phyloP scores from a whole-genome alignment of 2,329 filamentous ascomycete species.

The Xylariaceae sp. region DNA sequence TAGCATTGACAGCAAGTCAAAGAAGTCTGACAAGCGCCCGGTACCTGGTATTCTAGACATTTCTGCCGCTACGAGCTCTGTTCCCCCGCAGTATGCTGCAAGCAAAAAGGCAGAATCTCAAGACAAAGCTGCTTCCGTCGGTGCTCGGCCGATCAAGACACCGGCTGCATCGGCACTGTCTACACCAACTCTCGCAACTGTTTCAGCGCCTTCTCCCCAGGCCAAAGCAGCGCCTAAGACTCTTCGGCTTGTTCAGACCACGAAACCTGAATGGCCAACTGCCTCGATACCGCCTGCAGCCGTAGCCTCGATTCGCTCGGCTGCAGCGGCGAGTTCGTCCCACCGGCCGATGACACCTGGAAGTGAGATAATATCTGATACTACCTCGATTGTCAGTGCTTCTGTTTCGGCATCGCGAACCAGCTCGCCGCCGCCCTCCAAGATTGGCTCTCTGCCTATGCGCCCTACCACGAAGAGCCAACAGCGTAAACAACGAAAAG shows the following conservation, averaged over 20 bases:
- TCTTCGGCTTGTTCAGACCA: constrained; percentile 62
- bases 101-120: constrained; percentile 29
- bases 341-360: constrained; percentile 65
- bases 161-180: constrained; percentile 43
- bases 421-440: constrained; percentile 63
- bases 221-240: constrained; percentile 56
- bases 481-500: constrained; percentile 69
- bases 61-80: constrained; percentile 38
- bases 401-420: constrained; percentile 64
- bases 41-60: constrained; percentile 44
- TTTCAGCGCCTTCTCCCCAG: constrained; percentile 49
- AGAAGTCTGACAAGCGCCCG: constrained; percentile 32
- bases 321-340: constrained; percentile 29
- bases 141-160: constrained; percentile 33
- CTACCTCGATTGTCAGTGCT: constrained; percentile 65
- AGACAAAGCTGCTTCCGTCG: constrained; percentile 19
- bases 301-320: constrained; percentile 30
- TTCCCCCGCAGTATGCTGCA: constrained; percentile 1
- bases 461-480: constrained; percentile 71
- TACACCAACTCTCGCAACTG: constrained; percentile 40
- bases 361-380: constrained; percentile 73
- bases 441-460: constrained; percentile 63
- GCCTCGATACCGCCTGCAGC: constrained; percentile 28
- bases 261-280: constrained; percentile 54
- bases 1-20: constrained; percentile 24